A percentile compares a stretch with the other conserved stretches of the same genome.
Conservation (phyloP, 208 protist genomes). For the Leishmania tropica region DNA sequence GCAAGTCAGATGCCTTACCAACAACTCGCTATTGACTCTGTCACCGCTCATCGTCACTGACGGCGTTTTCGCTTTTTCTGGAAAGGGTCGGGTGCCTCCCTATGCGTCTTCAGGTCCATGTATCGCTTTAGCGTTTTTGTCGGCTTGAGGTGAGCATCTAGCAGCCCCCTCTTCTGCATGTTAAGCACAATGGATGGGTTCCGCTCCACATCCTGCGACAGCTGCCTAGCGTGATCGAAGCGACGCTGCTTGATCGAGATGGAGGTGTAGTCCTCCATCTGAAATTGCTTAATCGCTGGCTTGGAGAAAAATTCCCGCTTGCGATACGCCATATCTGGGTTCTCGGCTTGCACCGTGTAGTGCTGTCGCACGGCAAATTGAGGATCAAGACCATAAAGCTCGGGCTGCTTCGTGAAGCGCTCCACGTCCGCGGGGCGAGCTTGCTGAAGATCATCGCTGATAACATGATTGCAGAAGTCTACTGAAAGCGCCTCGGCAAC, state of each 20-base stretch:
- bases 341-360: constrained; percentile 78
- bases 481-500: constrained; percentile 66
- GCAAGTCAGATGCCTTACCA: not conserved
- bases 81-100: constrained; percentile 37
- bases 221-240: constrained; percentile 53
- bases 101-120: constrained; percentile 52
- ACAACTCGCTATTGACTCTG: not conserved
- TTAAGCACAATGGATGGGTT: constrained; percentile 57
- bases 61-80: not conserved
- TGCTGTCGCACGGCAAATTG: constrained; percentile 82
- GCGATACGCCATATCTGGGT: constrained; percentile 69
- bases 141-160: constrained; percentile 49
- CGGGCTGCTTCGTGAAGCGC: constrained; percentile 63
- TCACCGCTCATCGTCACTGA: not conserved
- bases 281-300: constrained; percentile 60
- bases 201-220: constrained; percentile 55
- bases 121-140: constrained; percentile 44
- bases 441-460: constrained; percentile 43
- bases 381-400: constrained; percentile 80
- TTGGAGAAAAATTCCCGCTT: constrained; percentile 82
- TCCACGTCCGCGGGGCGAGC: constrained; percentile 46
- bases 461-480: constrained; percentile 65
- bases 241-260: constrained; percentile 53
- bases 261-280: constrained; percentile 85
- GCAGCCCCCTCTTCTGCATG: constrained; percentile 54